These are phyloP conservation scores for Paraphoma sp. DNA, from an alignment of 2,329 filamentous ascomycete species.

Conservation along the genomic window DNA sequence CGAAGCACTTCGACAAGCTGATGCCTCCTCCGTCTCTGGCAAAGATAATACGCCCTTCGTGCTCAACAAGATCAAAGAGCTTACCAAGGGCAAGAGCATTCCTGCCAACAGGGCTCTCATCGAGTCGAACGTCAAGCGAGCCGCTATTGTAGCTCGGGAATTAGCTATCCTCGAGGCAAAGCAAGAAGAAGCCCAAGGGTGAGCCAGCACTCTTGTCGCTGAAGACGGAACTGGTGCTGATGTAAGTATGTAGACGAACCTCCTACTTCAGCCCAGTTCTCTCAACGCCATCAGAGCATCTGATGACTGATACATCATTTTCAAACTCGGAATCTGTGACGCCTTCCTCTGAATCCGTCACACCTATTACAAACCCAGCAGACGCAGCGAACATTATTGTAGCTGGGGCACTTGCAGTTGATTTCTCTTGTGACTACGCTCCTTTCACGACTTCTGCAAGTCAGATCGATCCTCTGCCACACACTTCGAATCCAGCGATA, in stretches of 20 bases:
- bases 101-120: slow-evolving; percentile 75
- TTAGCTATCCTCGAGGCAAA: slow-evolving; percentile 61
- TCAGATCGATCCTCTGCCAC: slow-evolving; percentile 58
- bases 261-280: slow-evolving; percentile 31
- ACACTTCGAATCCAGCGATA: slow-evolving; percentile 85
- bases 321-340: slow-evolving; percentile 11
- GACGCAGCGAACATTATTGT: slow-evolving; percentile 71
- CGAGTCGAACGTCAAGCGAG: slow-evolving; percentile 70
- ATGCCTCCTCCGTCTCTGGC: slow-evolving; percentile 62
- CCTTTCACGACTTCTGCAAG: slow-evolving; percentile 51
- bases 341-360: slow-evolving; percentile 6
- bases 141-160: slow-evolving; percentile 69
- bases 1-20: slow-evolving; percentile 47
- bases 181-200: slow-evolving; percentile 43
- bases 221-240: slow-evolving; percentile 41
- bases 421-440: slow-evolving; percentile 82
- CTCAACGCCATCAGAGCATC: slow-evolving; percentile 16
- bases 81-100: slow-evolving; percentile 75
- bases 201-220: slow-evolving; percentile 43
- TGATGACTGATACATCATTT: slow-evolving; percentile 19
- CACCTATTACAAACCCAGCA: not conserved
- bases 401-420: slow-evolving; percentile 87
- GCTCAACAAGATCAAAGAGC: slow-evolving; percentile 76
- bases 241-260: slow-evolving; percentile 46
- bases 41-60: slow-evolving; percentile 86